Base-by-base conservation (phyloP, 1,284 basidiomycete genomes). In the Trichosporon asahii region DNA sequence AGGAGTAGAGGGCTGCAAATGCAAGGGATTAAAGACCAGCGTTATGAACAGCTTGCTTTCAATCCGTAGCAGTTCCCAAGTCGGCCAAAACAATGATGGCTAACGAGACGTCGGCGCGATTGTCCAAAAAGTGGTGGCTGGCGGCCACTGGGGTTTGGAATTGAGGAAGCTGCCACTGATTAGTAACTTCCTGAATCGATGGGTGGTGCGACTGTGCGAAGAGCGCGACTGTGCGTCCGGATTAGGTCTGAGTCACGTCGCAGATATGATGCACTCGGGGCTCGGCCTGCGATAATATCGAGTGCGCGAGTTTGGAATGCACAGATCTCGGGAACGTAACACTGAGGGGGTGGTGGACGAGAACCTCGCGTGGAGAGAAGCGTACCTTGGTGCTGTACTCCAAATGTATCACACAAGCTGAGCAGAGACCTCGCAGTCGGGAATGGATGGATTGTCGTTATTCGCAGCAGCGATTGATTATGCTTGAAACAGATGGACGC, bases 371-470 rank as follows among this genome's bases (percentile, higher is more conserved):
- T 27, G n/a, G n/a, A n/a, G n/a, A 61, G 57, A 61, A 31, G 57
- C 27, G 29, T 61, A 31, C 57, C 27, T 31, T 18, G n/a, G 27
- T 61, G n/a, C 12, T 60, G 29, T 29, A 33, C 57, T 61, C 57
- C 57, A 61, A 31, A 18, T 61, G 57, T 61, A 31, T 61, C 57
- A 61, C 21, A 61, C 57, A 31, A n/a, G 57, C 15, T 31, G 29
- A 61, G 15, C 27, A 18, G 27, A 18, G 8, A 61, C 29, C 27
- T 61, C 27, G 57, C 27, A 61, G 18, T 7, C 49, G 21, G 49
- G 49, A 27, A 33, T 33, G n/a, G 11, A 61, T 53, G 21, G 23
- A 23, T 25, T 21, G 23, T 25, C 49, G 49, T 53, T 23, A 21
- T 23, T 9, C 23, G 49, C 25, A 53, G 49, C 15, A 25, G 9